Base-by-base conservation (phyloP, 2,329 filamentous ascomycete species). In the Truncatella angustata region DNA sequence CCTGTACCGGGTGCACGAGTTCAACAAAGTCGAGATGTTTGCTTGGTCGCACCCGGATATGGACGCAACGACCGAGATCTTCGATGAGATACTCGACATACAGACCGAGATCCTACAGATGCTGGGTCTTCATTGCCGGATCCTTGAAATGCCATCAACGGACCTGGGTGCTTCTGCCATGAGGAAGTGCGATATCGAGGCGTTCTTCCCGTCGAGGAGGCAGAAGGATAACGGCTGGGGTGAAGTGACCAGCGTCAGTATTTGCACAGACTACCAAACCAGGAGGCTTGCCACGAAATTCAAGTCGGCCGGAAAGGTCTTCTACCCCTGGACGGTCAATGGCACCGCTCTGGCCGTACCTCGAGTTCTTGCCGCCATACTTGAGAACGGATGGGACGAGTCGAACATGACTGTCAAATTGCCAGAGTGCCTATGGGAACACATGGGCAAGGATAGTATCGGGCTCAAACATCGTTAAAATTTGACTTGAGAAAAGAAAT, bases 11-110 rank as follows among this genome's bases (percentile, higher is more conserved):
- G 94, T 99, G 3, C 94, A 99, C 71, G 94, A 99, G 71, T 99
- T 99, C 72, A 96, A 91, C 24, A 99, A 99, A 69, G 93, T 99
- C 0, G 94, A 99, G 71, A 86, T 99, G 78, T 97, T 99, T 67
- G 91, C 88, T 0, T 99, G 94, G 94, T 88, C 90, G 4, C 62
- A 79, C 26, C 84, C 89, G 1, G 77, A 83, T 49, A 52, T 62
- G 2, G 66, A 64, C 28, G 65, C 69, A 36, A 74, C 84, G 0
- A 73, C 79, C 6, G 73, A 79, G 0, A 62, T 93, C 11, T 96
- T 96, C 68, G 77, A 89, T 47, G 91, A 97, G 70, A 91, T 99
- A 77, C 75, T 97, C 48, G 81, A 84, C 54, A 87, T 97, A 49
- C 94, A 99, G 72, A 88, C 82, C 2, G 88, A 94, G 65, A 92